Percentiles rank a stretch among this genome's conserved stretches.
phyloP scores from a whole-genome alignment of 495 filamentous ascomycete genomes.

The Lentithecium fluviatile region DNA sequence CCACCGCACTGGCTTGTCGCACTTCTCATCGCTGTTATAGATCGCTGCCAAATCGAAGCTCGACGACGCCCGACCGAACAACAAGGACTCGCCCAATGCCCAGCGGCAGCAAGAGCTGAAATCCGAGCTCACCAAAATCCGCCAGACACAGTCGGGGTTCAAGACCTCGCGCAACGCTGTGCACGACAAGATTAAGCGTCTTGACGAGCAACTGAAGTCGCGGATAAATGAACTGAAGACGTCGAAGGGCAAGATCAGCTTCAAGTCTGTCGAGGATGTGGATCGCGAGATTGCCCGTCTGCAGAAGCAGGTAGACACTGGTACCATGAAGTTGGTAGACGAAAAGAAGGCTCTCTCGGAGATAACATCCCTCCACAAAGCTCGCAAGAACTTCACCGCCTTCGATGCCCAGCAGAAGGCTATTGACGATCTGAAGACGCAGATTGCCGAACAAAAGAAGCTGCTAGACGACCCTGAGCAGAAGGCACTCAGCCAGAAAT shows the following conservation, averaged over 20 bases:
- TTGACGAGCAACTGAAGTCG: conserved; percentile 78
- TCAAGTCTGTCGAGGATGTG: conserved; percentile 83
- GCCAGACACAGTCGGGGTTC: conserved; percentile 75
- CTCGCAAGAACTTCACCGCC: conserved; percentile 81
- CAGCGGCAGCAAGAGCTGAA: conserved; percentile 82
- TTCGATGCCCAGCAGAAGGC: conserved; percentile 78
- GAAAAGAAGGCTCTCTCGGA: conserved; percentile 91
- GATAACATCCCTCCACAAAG: conserved; percentile 76
- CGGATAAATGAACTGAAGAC: conserved; percentile 82
- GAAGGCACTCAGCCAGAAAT: conserved; percentile 80
- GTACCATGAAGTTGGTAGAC: conserved; percentile 89
- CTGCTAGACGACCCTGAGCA: conserved; percentile 87
- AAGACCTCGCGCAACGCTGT: conserved; percentile 73
- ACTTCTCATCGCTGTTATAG: conserved; percentile 47
- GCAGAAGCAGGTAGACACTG: conserved; percentile 78
- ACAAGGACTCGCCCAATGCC: conserved; percentile 66
- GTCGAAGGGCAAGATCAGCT: conserved; percentile 70
- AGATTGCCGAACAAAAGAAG: conserved; percentile 82
- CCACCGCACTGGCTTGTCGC: neutral
- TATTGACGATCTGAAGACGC: conserved; percentile 79
- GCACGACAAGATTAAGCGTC: conserved; percentile 79
- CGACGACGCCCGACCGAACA: conserved; percentile 71
- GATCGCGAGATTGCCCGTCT: conserved; percentile 76
- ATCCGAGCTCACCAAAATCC: conserved; percentile 67
- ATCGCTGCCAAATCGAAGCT: conserved; percentile 81